Evolutionary conservation across 176 grass and related monocot genomes (phyloP).

Genomic region (Paspalum notatum): DNA sequence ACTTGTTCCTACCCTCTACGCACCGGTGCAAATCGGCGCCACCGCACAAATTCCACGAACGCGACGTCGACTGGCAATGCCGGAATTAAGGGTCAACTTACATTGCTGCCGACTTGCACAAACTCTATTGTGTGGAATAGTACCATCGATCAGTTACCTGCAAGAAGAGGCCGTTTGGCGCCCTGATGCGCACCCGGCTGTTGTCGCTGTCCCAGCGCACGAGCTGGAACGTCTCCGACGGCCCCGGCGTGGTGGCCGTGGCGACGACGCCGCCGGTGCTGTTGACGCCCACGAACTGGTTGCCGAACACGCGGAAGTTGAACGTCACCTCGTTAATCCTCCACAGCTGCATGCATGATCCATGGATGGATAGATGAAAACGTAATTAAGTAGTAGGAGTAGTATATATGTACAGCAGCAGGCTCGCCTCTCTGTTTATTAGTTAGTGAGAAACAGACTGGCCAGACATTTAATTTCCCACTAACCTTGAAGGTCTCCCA

Average conservation of each 20-base stretch:
- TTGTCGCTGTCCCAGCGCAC: conserved; percentile 38
- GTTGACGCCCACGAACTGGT: conserved; percentile 55
- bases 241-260: conserved; percentile 33
- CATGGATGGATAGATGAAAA: background rate
- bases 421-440: too few relatives aligned
- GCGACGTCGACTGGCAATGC: background rate
- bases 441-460: too few relatives aligned
- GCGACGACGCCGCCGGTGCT: conserved; percentile 41
- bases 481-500: conserved; percentile 82
- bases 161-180: conserved; percentile 54
- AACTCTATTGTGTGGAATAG: background rate
- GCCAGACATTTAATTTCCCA: too few relatives aligned
- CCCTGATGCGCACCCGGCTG: conserved; percentile 45
- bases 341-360: conserved; percentile 54
- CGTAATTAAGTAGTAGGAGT: too few relatives aligned
- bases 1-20: background rate
- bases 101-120: too few relatives aligned
- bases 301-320: conserved; percentile 46
- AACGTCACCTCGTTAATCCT: conserved; percentile 60
- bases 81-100: too few relatives aligned
- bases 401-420: too few relatives aligned
- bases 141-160: conserved; percentile 25
- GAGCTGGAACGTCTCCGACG: conserved; percentile 55
- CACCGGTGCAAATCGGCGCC: background rate
- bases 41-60: background rate